These are phyloP conservation scores for Chrysopogon serrulatus DNA, from an alignment of 176 grass and related monocot genomes.

Conservation along the genomic window DNA sequence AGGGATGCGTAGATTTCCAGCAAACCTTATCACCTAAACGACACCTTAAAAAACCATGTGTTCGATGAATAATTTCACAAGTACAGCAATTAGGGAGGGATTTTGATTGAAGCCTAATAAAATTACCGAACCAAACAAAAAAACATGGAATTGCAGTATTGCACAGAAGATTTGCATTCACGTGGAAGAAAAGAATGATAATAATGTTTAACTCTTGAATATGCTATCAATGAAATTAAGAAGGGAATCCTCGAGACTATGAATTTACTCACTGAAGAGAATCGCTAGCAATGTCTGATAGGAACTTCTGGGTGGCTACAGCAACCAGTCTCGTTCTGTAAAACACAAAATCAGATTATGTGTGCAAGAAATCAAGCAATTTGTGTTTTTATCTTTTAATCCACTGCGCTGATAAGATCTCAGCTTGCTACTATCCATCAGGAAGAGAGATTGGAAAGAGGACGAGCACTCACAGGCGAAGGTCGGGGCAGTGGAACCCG, in stretches of 20 bases:
- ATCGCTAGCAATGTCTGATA: slow-evolving; percentile 88
- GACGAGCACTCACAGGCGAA: slow-evolving; percentile 54
- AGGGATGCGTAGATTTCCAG: too few relatives aligned
- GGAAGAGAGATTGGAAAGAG: not conserved
- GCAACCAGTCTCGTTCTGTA: slow-evolving; percentile 87
- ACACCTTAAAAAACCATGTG: too few relatives aligned
- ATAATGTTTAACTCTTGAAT: not conserved
- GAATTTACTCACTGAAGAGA: slow-evolving; percentile 79
- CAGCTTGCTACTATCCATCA: not conserved
- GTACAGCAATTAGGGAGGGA: too few relatives aligned
- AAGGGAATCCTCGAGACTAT: not conserved
- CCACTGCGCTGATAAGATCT: not conserved
- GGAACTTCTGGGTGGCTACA: slow-evolving; percentile 95
- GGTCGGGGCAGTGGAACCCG: slow-evolving; percentile 46
- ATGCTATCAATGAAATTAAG: not conserved
- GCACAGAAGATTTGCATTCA: not conserved
- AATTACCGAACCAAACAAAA: too few relatives aligned
- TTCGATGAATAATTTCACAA: too few relatives aligned
- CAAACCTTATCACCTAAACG: too few relatives aligned
- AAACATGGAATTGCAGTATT: not conserved
- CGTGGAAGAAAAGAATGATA: not conserved
- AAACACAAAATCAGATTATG: slow-evolving; percentile 8
- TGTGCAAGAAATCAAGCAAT: not conserved
- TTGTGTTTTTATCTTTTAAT: not conserved
- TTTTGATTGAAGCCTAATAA: too few relatives aligned